Base-by-base conservation (phyloP, 1,284 basidiomycete genomes). In the Sparassis latifolia region DNA sequence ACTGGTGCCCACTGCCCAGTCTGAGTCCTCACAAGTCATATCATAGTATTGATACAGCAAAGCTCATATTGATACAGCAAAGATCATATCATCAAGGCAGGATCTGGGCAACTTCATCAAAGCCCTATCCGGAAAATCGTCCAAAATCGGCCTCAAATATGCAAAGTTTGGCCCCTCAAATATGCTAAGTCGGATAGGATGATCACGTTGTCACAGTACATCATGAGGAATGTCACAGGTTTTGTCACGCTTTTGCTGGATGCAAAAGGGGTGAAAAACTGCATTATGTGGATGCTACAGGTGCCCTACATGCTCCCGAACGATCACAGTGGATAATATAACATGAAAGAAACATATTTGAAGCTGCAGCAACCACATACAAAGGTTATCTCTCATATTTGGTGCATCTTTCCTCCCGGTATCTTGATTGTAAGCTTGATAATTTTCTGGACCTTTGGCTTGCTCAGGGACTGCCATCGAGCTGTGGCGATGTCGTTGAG, bases 381-480 rank as follows among this genome's bases (percentile, higher is more conserved):
- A 20, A n/a, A n/a, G n/a, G n/a, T n/a, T n/a, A n/a, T n/a, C n/a
- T n/a, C n/a, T n/a, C n/a, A n/a, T n/a, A n/a, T n/a, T n/a, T n/a
- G n/a, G n/a, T n/a, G n/a, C n/a, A n/a, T n/a, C 29, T 44, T 29
- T 29, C 43, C 31, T 5, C 43, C 43, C 9, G 47, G 47, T 10
- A 49, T 43, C 28, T 35, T 33, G 10, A 49, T 52, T 3, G 33
- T 27, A 4, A 52, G 39, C 32, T 39, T 49, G 28, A 47, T 42
- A 42, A 42, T 20, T 5, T 20, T 12, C 39, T 52, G 51, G 3
- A 52, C 51, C 40, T 49, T 44, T 35, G 30, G 38, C 33, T 33
- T 45, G 12, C 39, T 43, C 35, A 52, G 27, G 7, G 40, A 28
- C 2, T n/a, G 38, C 51, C 51, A 52, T 1, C 44, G 40, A 1